phyloP scores from a whole-genome alignment of 2,329 filamentous ascomycete species.

The Fusarium sp. region DNA sequence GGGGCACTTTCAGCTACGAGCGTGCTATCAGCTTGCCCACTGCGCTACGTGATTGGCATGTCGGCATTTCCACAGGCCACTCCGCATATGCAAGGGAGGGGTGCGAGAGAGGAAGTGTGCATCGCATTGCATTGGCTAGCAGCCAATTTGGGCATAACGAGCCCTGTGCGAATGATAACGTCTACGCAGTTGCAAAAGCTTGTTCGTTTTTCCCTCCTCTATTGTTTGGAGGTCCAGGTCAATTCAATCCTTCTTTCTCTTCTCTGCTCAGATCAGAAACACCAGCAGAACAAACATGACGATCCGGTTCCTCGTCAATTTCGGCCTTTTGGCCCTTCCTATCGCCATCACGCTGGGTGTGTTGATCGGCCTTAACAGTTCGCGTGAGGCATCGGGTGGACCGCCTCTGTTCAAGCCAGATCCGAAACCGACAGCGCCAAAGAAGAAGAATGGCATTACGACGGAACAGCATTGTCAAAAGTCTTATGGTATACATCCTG shows the following conservation, averaged over 20 bases:
- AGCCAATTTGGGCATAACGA: neutral
- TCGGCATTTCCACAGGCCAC: neutral
- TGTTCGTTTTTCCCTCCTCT: slow-evolving; percentile 7
- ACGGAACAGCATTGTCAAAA: slow-evolving; percentile 37
- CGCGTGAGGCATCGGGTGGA: slow-evolving; percentile 53
- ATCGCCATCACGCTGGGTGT: slow-evolving; percentile 60
- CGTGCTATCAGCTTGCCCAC: slow-evolving; percentile 16
- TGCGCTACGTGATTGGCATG: slow-evolving; percentile 27
- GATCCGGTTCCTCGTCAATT: slow-evolving; percentile 58
- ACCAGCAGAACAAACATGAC: slow-evolving; percentile 44
- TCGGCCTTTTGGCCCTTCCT: slow-evolving; percentile 58
- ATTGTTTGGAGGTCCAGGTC: neutral
- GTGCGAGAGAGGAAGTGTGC: neutral
- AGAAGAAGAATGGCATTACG: slow-evolving; percentile 35
- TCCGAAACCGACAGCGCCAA: slow-evolving; percentile 27
- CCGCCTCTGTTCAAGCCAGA: slow-evolving; percentile 53
- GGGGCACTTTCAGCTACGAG: slow-evolving; percentile 29
- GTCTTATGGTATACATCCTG: slow-evolving; percentile 54
- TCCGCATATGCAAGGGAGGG: slow-evolving; percentile 13
- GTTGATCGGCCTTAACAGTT: slow-evolving; percentile 58
- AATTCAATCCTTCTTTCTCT: neutral
- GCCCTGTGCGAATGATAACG: slow-evolving; percentile 18
- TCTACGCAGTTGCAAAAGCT: slow-evolving; percentile 4
- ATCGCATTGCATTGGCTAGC: neutral
- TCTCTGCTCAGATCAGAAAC: neutral